Percentiles rank a stretch among this genome's conserved stretches.
Evolutionary conservation across 2,329 filamentous ascomycete genomes (phyloP).

Genomic region (Dothidotthia symphoricarpi): DNA sequence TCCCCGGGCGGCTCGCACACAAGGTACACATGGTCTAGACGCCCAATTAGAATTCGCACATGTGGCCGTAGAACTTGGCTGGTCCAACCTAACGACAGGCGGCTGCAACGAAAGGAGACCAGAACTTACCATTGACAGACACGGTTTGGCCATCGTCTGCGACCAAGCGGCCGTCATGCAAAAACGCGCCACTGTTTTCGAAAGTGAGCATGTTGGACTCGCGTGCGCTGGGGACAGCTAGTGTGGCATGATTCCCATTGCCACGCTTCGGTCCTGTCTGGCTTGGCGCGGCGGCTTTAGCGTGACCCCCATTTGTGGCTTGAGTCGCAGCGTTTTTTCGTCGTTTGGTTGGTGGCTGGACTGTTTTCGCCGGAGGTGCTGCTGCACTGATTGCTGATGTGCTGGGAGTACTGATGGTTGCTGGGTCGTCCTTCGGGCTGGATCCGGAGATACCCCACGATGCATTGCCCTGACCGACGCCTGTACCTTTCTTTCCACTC

Average conservation of each 20-base stretch:
- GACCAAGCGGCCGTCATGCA: constrained; percentile 74
- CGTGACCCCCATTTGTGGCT: constrained; percentile 37
- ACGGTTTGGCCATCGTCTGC: constrained; percentile 89
- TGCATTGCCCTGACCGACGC: constrained; percentile 42
- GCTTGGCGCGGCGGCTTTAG: constrained; percentile 41
- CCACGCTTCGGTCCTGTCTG: constrained; percentile 38
- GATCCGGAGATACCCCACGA: constrained; percentile 38
- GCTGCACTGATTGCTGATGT: constrained; percentile 58
- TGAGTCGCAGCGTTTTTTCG: constrained; percentile 67
- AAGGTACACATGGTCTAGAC: constrained; percentile 81
- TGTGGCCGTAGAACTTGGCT: constrained; percentile 29
- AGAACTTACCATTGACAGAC: constrained; percentile 71
- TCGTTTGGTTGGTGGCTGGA: constrained; percentile 60
- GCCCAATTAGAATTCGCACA: constrained; percentile 38
- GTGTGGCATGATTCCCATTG: constrained; percentile 36
- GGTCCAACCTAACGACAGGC: constrained; percentile 27
- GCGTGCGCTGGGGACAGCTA: constrained; percentile 46
- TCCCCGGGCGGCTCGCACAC: constrained; percentile 97
- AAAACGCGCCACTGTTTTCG: constrained; percentile 64
- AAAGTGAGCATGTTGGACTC: constrained; percentile 90
- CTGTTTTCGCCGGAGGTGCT: constrained; percentile 34
- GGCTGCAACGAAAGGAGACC: constrained; percentile 21
- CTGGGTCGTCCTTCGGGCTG: constrained; percentile 38
- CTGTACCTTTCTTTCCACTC: constrained; percentile 41
- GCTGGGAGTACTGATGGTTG: constrained; percentile 50